These are phyloP conservation scores for Cicer pinnatifidum DNA, from an alignment of 306 rosid species.

Conservation along the genomic window DNA sequence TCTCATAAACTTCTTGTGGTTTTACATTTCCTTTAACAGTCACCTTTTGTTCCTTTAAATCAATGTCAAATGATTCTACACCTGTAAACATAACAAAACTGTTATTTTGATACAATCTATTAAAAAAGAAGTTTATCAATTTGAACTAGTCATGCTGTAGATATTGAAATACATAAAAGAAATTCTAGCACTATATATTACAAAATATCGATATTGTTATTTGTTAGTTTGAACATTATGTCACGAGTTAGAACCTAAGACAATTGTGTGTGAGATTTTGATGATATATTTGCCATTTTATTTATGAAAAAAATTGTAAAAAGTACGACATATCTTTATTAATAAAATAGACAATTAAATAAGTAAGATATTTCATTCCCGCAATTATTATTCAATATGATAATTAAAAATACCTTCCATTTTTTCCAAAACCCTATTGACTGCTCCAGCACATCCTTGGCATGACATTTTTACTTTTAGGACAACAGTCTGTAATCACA, in stretches of 20 bases:
- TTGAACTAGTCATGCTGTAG: no score
- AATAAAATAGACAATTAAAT: background rate
- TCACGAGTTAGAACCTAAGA: no score
- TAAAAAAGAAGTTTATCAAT: background rate
- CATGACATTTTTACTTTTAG: constrained; percentile 97
- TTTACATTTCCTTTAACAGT: constrained; percentile 75
- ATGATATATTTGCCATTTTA: no score
- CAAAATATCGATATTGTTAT: no score
- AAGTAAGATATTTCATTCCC: background rate
- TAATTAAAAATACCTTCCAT: constrained; percentile 66
- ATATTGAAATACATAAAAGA: no score
- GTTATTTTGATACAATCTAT: background rate
- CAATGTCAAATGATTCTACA: constrained; percentile 75
- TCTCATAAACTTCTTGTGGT: constrained; percentile 69
- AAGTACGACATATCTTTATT: no score
- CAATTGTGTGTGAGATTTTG: no score
- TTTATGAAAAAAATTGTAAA: no score
- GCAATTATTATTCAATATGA: background rate
- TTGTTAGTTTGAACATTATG: no score
- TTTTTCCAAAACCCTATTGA: constrained; percentile 87
- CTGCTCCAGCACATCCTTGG: constrained; percentile 89
- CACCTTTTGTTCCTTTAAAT: constrained; percentile 79
- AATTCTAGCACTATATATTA: no score
- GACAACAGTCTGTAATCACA: constrained; percentile 71
- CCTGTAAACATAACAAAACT: constrained; percentile 47